These are phyloP conservation scores for Coemansia sp. DNA, from an alignment of 192 early-diverging fungal species.

Conservation along the genomic window DNA sequence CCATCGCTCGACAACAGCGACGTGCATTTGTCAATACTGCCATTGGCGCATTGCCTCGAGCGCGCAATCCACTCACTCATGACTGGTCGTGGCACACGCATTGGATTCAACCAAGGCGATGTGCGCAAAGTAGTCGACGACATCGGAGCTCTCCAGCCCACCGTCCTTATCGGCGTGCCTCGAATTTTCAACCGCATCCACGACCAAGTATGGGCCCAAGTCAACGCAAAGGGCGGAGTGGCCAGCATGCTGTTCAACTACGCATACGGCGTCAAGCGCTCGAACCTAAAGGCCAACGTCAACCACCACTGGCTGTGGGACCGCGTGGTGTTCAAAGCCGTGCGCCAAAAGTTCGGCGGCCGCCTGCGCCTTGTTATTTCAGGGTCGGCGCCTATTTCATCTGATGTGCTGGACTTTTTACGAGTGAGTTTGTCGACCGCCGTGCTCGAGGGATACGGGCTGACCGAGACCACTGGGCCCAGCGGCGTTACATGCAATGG, in stretches of 20 bases:
- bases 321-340: constrained; percentile 78
- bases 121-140: constrained; percentile 71
- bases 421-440: constrained; percentile 67
- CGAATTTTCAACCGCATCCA: constrained; percentile 88
- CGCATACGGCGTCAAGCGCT: constrained; percentile 73
- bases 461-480: constrained; percentile 77
- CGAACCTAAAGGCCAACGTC: constrained; percentile 52
- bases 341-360: constrained; percentile 85
- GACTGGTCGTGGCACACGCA: constrained; percentile 61
- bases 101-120: constrained; percentile 61
- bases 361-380: constrained; percentile 75
- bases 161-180: constrained; percentile 77
- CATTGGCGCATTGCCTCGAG: constrained; percentile 87
- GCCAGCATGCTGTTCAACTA: constrained; percentile 71
- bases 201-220: constrained; percentile 82
- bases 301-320: constrained; percentile 65
- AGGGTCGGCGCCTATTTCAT: constrained; percentile 87
- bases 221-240: constrained; percentile 79
- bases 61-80: constrained; percentile 71
- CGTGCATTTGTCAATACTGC: constrained; percentile 74
- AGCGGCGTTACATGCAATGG: constrained; percentile 60
- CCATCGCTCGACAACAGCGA: constrained; percentile 57
- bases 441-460: constrained; percentile 82
- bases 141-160: constrained; percentile 70
- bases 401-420: constrained; percentile 86